phyloP scores from a whole-genome alignment of 768 basidiomycete species.

The Megacollybia marginata region DNA sequence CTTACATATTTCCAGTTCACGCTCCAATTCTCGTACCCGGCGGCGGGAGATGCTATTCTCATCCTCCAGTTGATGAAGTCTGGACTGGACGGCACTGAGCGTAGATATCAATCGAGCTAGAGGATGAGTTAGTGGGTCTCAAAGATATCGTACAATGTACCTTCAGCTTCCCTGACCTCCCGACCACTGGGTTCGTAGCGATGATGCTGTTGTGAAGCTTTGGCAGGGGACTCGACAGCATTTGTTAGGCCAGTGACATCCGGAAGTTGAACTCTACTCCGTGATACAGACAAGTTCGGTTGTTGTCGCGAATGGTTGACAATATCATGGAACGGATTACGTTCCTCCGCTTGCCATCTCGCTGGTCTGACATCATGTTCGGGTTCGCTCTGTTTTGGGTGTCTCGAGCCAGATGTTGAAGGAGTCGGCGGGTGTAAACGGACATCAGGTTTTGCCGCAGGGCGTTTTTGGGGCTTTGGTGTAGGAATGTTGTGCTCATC shows the following conservation, averaged over 20 bases:
- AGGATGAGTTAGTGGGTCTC: not conserved
- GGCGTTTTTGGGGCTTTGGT: conserved; percentile 19
- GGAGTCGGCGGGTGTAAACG: conserved; percentile 57
- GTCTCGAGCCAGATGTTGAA: conserved; percentile 45
- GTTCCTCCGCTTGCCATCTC: not conserved
- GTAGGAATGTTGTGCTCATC: conserved; percentile 12
- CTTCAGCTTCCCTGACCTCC: conserved; percentile 54
- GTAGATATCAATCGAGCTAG: conserved; percentile 57
- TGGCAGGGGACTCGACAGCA: conserved; percentile 70
- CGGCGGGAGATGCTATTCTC: conserved; percentile 79
- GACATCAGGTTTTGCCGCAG: conserved; percentile 34
- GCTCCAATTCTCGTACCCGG: conserved; percentile 81
- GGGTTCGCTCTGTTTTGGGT: conserved; percentile 57
- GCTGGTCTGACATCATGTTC: conserved; percentile 24
- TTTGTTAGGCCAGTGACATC: conserved; percentile 82
- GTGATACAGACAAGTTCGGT: conserved; percentile 16
- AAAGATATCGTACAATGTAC: conserved; percentile 24
- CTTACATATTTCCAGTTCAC: conserved; percentile 78
- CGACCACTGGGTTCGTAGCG: conserved; percentile 34
- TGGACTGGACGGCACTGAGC: conserved; percentile 55
- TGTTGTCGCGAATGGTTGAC: conserved; percentile 12
- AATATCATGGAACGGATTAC: conserved; percentile 32
- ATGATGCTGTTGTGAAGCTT: conserved; percentile 42
- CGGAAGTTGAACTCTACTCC: conserved; percentile 52
- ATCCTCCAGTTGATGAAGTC: conserved; percentile 66